Evolutionary conservation across 106 monocot species (phyloP).

Genomic region (Allium fistulosum): DNA sequence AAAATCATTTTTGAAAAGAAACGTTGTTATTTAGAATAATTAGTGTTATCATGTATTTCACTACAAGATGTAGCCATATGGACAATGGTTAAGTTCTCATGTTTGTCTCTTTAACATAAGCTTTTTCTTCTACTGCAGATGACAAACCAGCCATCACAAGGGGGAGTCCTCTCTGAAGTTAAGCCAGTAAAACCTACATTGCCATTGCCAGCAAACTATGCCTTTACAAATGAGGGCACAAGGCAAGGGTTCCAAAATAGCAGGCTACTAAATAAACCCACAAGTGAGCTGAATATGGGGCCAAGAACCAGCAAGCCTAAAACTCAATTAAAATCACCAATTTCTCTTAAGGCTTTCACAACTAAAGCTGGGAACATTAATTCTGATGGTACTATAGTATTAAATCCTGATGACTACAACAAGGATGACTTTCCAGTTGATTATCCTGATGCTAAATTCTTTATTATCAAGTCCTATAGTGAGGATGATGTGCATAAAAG

Average conservation of each 20-base stretch:
- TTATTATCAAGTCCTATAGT: slow-evolving; percentile 85
- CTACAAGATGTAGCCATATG: too few relatives aligned
- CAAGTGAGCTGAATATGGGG: slow-evolving; percentile 43
- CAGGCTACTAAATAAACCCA: slow-evolving; percentile 1
- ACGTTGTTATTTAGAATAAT: too few relatives aligned
- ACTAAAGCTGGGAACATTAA: slow-evolving; percentile 17
- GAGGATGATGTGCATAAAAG: slow-evolving; percentile 94
- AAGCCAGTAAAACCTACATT: slow-evolving; percentile 2
- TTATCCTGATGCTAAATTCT: slow-evolving; percentile 60
- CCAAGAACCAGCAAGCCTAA: slow-evolving; percentile 42
- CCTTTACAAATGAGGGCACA: slow-evolving; percentile 11
- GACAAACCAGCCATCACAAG: not conserved
- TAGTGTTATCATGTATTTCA: too few relatives aligned
- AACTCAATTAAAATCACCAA: slow-evolving; percentile 11
- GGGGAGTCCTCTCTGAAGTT: not conserved
- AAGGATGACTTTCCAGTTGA: slow-evolving; percentile 48
- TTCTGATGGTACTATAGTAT: slow-evolving; percentile 31
- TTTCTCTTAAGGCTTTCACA: slow-evolving; percentile 24
- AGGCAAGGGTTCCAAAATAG: slow-evolving; percentile 13
- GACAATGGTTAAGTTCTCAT: too few relatives aligned
- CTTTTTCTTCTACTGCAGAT: slow-evolving; percentile 38
- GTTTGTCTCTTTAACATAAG: too few relatives aligned
- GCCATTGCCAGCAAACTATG: not conserved
- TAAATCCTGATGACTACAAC: slow-evolving; percentile 36
- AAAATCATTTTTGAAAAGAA: too few relatives aligned